Conservation (phyloP, 768 basidiomycete genomes). For the Mycena leptocephala region DNA sequence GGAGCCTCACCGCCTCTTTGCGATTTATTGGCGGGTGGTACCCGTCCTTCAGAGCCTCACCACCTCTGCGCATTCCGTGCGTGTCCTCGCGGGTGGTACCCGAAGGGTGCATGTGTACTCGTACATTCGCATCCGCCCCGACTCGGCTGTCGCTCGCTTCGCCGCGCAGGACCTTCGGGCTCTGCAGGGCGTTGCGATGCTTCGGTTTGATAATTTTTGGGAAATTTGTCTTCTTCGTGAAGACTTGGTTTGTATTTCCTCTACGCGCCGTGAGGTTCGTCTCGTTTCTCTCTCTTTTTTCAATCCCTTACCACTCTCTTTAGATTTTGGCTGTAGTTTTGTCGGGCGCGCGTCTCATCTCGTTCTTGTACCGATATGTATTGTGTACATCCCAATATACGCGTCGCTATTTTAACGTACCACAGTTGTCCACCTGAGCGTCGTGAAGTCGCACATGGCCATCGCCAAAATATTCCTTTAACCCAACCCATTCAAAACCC, state of each 20-base stretch:
- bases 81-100: slow-evolving; percentile 17
- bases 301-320: neutral
- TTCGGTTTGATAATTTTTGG: slow-evolving; percentile 19
- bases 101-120: neutral
- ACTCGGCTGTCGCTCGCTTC: neutral
- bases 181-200: neutral
- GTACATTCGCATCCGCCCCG: neutral
- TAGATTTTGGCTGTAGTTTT: too few species aligned
- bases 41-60: slow-evolving; percentile 17
- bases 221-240: slow-evolving; percentile 5
- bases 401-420: too few species aligned
- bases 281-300: neutral
- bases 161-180: neutral
- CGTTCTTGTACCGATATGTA: too few species aligned
- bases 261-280: neutral
- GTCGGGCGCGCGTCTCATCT: too few species aligned
- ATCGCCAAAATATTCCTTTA: too few species aligned
- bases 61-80: neutral
- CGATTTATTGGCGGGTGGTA: slow-evolving; percentile 11
- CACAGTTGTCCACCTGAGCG: too few species aligned
- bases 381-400: too few species aligned
- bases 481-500: too few species aligned
- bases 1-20: too few species aligned
- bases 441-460: too few species aligned
- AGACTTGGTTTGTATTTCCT: neutral